Base-by-base conservation (phyloP, 768 basidiomycete species). In the Porphyrellus cyaneotinctus region DNA sequence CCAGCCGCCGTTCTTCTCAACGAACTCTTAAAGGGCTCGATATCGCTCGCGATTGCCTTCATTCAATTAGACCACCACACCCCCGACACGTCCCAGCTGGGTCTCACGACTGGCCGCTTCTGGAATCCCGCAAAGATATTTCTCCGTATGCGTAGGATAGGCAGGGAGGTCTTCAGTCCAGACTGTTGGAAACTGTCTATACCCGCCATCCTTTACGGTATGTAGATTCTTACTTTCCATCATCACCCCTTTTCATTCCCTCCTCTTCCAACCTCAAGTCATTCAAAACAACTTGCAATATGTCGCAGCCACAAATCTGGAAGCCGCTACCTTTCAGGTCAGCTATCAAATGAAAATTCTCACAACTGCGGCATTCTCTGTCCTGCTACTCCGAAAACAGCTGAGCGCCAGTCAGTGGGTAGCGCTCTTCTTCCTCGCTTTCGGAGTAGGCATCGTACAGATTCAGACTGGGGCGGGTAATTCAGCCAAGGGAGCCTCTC, bases 131-230 rank as follows among this genome's bases (percentile, higher is more conserved):
- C 65, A 53, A 58, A 66, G 38, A 59, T 77, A 51, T 48, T 72
- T 7, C 70, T 69, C 23, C 81, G 87, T 41, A 64, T 84, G 55
- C 78, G 78, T 36, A 78, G 76, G 53, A 68, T 93, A 18, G 75
- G 72, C 45, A 77, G 78, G 54, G 87, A 89, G 53, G 77, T 97
- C 22, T 88, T 94, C 70, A 89, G 91, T 57, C 73, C 79, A 13
- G 95, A 98, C 71, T 97, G 95, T 70, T 97, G 94, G 93, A 97
- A 97, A 69, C 74, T 98, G 28, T 92, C 94, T 41, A 93, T 98
- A 64, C 95, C 95, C 22, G 95, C 95, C 47, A 89, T 97, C 65
- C 83, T 97, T 64, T 98, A 97, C 67, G 83, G 84, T 83, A 58
- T 56, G 74, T 66, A 32, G 17, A 14, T 41, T 20, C 36, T 33